phyloP scores from a whole-genome alignment of 805 yeast species.

The Pichia membranifaciens region DNA sequence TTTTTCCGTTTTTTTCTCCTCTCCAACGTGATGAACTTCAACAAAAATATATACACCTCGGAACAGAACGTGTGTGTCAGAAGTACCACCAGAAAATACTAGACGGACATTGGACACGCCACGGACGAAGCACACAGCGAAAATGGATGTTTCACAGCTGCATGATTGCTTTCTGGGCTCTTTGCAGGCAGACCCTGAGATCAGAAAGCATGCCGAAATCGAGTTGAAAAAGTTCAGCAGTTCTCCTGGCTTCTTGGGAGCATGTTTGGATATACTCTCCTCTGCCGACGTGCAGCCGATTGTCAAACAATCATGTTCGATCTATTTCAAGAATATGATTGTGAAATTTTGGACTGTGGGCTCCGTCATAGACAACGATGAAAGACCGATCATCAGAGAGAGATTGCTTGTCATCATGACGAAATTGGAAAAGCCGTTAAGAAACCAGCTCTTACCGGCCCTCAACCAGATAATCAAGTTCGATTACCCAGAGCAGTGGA shows the following conservation, averaged over 20 bases:
- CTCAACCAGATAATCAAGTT: constrained; percentile 44
- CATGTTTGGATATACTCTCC: constrained; percentile 70
- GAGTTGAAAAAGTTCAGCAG: constrained; percentile 53
- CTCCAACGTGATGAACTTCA: no score
- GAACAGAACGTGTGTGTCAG: no score
- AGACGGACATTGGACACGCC: no score
- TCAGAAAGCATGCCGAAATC: constrained; percentile 64
- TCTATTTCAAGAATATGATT: constrained; percentile 77
- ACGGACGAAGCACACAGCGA: neutral
- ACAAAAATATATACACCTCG: no score
- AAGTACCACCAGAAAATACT: no score
- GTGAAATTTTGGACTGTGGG: constrained; percentile 53
- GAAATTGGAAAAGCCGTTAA: constrained; percentile 36
- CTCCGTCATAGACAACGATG: constrained; percentile 53
- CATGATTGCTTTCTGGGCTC: constrained; percentile 79
- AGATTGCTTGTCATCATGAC: constrained; percentile 62
- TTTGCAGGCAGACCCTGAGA: constrained; percentile 55
- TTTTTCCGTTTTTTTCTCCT: neutral
- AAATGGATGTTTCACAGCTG: constrained; percentile 66
- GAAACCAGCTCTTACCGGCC: constrained; percentile 47
- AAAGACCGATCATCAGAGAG: constrained; percentile 67
- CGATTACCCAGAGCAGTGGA: constrained; percentile 45
- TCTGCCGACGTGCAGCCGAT: constrained; percentile 46
- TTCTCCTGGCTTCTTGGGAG: constrained; percentile 70
- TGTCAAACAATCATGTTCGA: constrained; percentile 74